These are phyloP conservation scores for Pseudoturritis turrita DNA, from an alignment of 345 rosid genomes.

Conservation along the genomic window DNA sequence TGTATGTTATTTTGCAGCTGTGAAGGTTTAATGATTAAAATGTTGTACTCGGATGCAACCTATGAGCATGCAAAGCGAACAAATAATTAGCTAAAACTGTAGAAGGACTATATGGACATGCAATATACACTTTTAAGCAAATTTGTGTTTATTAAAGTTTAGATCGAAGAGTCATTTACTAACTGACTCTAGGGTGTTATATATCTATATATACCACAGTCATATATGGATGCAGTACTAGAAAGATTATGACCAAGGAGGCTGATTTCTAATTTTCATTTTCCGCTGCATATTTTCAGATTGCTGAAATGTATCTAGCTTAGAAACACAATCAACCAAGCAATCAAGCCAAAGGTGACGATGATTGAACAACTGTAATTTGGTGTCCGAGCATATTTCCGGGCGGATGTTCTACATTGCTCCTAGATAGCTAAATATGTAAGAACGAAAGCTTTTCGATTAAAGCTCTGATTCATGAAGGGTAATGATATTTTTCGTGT, in stretches of 20 bases:
- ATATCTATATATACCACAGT: background rate
- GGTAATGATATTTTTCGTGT: no score
- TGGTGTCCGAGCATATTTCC: no score
- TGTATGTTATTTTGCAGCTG: constrained; percentile 52
- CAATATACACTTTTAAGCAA: constrained; percentile 15
- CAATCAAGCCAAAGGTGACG: no score
- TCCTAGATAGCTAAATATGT: no score
- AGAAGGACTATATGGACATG: constrained; percentile 97
- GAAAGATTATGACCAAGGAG: background rate
- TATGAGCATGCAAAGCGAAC: constrained; percentile 96
- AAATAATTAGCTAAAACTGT: constrained; percentile 83
- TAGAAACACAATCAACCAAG: constrained; percentile 67
- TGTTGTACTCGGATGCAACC: constrained; percentile 84
- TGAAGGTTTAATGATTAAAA: constrained; percentile 95
- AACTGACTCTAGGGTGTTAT: background rate
- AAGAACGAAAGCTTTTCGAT: no score
- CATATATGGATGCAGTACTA: background rate
- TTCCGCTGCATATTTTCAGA: constrained; percentile 39
- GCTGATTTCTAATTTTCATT: background rate
- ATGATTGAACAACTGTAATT: no score
- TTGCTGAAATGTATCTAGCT: constrained; percentile 81
- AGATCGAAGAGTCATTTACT: background rate
- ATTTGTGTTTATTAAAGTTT: background rate
- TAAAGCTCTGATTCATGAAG: no score
- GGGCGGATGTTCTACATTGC: no score